Conservation (phyloP, 345 rosid genomes). For the Linum trigynum region DNA sequence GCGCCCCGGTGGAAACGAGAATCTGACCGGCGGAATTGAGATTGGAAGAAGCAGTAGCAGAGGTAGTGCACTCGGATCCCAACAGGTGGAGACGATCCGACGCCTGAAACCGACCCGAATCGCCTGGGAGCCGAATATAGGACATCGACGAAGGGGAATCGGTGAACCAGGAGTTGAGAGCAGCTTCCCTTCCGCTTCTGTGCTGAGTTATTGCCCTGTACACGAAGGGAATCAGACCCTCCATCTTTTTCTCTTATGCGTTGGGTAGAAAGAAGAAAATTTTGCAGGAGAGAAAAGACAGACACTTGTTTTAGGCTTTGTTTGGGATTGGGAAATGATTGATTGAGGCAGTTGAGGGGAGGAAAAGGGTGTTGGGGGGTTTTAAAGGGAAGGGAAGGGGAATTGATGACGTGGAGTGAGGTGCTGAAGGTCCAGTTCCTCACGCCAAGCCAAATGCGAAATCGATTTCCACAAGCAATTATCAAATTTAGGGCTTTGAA, state of each 20-base stretch:
- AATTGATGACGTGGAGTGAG: constrained; percentile 43
- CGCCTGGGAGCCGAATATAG: constrained; percentile 81
- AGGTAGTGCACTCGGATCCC: constrained; percentile 32
- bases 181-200: constrained; percentile 45
- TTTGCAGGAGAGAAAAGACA: constrained; percentile 8
- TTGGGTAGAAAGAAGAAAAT: neutral
- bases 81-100: constrained; percentile 34
- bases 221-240: constrained; percentile 67
- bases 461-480: constrained; percentile 30
- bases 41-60: constrained; percentile 16
- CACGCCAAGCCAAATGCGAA: constrained; percentile 31
- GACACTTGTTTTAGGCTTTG: constrained; percentile 1
- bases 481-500: too few species aligned
- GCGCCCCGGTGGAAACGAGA: constrained; percentile 42
- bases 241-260: constrained; percentile 34
- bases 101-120: constrained; percentile 60
- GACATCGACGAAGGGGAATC: constrained; percentile 56
- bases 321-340: neutral
- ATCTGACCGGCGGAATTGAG: constrained; percentile 26
- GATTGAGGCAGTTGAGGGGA: neutral
- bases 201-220: constrained; percentile 54
- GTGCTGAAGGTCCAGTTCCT: constrained; percentile 19
- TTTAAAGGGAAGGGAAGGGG: constrained; percentile 17
- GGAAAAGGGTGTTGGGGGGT: constrained; percentile 10
- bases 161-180: constrained; percentile 30